Percentiles rank a stretch among this genome's conserved stretches.
Conservation (phyloP, 2,329 filamentous ascomycete genomes). For the Chrysoporthe cubensis region DNA sequence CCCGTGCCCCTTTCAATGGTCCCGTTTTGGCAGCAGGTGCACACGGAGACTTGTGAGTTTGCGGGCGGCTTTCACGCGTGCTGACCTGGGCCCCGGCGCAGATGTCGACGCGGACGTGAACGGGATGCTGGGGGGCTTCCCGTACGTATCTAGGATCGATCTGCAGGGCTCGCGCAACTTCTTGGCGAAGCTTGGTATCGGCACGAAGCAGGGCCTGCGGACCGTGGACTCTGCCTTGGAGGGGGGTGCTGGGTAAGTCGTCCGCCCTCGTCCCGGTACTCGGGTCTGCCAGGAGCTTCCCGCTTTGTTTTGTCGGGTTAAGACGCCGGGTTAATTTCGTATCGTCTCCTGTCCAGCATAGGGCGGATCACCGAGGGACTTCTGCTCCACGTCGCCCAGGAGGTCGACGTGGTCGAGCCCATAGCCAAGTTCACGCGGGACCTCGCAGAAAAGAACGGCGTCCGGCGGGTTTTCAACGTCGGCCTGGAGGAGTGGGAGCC, state of each 20-base stretch:
- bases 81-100: constrained; percentile 13
- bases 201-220: constrained; percentile 39
- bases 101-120: constrained; percentile 50
- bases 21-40: too few relatives aligned
- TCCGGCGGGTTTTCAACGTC: constrained; percentile 68
- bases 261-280: not conserved
- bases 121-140: constrained; percentile 79
- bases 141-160: constrained; percentile 69
- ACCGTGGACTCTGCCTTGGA: constrained; percentile 40
- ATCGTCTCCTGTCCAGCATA: constrained; percentile 58
- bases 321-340: not conserved
- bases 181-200: constrained; percentile 67
- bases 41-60: not conserved
- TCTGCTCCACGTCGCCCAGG: constrained; percentile 68
- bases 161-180: constrained; percentile 73
- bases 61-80: not conserved
- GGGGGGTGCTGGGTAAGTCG: constrained; percentile 47
- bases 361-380: constrained; percentile 81
- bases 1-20: too few relatives aligned
- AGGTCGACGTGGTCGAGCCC: constrained; percentile 85
- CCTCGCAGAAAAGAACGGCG: constrained; percentile 60
- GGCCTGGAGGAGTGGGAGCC: constrained; percentile 74
- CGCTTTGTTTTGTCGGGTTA: too few relatives aligned
- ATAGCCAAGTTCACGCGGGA: constrained; percentile 76
- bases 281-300: not conserved